phyloP scores from a whole-genome alignment of 345 rosid species.

The Euphorbia tirucalli region DNA sequence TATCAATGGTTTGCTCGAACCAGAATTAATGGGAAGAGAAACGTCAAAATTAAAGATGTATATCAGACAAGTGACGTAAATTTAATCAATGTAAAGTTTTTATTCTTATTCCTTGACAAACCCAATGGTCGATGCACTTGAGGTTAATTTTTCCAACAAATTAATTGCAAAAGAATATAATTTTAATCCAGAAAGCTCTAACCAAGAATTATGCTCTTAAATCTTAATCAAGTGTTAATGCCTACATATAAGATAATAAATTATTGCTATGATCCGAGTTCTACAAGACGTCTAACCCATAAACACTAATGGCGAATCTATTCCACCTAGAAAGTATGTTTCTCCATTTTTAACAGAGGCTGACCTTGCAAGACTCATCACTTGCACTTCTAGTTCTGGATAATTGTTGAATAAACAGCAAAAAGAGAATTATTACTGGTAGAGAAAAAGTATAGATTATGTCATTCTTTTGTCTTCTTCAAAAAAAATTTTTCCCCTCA shows the following conservation, averaged over 20 bases:
- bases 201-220: neutral
- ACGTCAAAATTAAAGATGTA: neutral
- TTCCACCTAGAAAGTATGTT: conserved; percentile 4
- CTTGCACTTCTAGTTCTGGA: neutral
- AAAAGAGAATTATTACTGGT: neutral
- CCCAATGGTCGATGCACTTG: neutral
- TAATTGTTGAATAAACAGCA: neutral
- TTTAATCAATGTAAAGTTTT: neutral
- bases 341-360: neutral
- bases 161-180: neutral
- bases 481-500: too few species aligned
- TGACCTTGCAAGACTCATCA: neutral
- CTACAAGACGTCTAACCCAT: neutral
- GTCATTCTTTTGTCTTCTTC: too few species aligned
- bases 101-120: neutral
- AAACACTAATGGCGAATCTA: neutral
- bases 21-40: neutral
- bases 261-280: neutral
- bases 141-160: neutral
- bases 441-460: neutral
- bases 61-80: neutral
- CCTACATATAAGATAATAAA: neutral
- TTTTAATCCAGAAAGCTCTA: neutral
- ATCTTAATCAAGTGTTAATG: neutral
- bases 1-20: neutral